Base-by-base conservation (phyloP, 495 filamentous ascomycete species). In the Penicillium pulvis region DNA sequence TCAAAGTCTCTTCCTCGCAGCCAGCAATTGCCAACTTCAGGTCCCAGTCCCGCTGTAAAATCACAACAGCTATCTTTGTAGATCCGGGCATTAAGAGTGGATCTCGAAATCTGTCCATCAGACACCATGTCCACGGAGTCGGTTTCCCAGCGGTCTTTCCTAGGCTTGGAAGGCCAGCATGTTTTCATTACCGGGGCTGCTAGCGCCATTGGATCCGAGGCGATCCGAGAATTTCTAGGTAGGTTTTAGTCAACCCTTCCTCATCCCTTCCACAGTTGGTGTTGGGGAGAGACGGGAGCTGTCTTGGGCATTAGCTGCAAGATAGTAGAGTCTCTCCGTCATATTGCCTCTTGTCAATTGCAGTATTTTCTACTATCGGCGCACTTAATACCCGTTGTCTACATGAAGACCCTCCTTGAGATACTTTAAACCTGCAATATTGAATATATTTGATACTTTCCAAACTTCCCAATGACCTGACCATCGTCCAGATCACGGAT, bases 111-210 rank as follows among this genome's bases (percentile, higher is more conserved):
- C 6, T 17, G 24, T 3, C 12, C 46, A 30, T 26, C 47, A 41
- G 10, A n/a, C 19, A 42, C 16, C 1, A 53, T 54, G 46, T 54
- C 55, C 9, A 44, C 17, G 14, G 39, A 24, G n/a, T 30, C 44
- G 12, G 20, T 41, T n/a, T 8, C 51, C 17, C 51, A 41, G 12
- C 54, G 43, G 14, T 79, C 80, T 10, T 83, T 81, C 55, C 67
- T 85, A 23, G 74, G 69, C 4, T 61, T 85, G 8, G 77, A 83
- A 65, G 80, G 75, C 17, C 69, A 73, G 14, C 81, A 85, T 71
- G 80, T 79, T n/a, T 81, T 86, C 52, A 71, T 86, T n/a, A 83
- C 80, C 12, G 82, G 81, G 23, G 81, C 81, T 24, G 77, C 78
- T n/a, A 75, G 80, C 45, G 75, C 76, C 16, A 82, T 84, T 69